A percentile compares a stretch with the other conserved stretches of the same genome.
Evolutionary conservation across 2,329 filamentous ascomycete species (phyloP).

Genomic region (Trichoderma sp.): DNA sequence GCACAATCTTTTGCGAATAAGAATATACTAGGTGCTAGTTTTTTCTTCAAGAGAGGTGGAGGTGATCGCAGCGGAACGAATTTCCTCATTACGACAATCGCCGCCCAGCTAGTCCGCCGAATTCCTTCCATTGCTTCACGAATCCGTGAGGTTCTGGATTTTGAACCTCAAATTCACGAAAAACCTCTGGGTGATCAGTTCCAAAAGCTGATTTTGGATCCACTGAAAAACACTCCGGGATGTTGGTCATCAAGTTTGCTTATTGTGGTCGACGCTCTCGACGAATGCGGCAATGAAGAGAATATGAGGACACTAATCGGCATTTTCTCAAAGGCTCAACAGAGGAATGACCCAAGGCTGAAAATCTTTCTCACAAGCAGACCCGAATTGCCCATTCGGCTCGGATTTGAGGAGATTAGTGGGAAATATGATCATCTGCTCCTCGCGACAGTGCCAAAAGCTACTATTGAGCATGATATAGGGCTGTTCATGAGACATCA

Average conservation of each 20-base stretch:
- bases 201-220: slow-evolving; percentile 41
- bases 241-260: slow-evolving; percentile 13
- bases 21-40: slow-evolving; percentile 37
- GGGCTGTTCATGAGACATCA: not conserved
- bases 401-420: slow-evolving; percentile 37
- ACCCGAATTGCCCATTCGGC: slow-evolving; percentile 41
- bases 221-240: slow-evolving; percentile 28
- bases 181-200: slow-evolving; percentile 42
- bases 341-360: slow-evolving; percentile 27
- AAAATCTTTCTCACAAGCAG: slow-evolving; percentile 46
- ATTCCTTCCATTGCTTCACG: slow-evolving; percentile 32
- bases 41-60: slow-evolving; percentile 49
- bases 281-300: slow-evolving; percentile 32
- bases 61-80: slow-evolving; percentile 38
- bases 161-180: slow-evolving; percentile 31
- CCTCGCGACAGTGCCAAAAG: not conserved
- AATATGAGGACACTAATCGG: slow-evolving; percentile 37
- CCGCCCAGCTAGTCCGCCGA: slow-evolving; percentile 33
- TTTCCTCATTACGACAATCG: slow-evolving; percentile 44
- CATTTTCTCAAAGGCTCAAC: slow-evolving; percentile 11
- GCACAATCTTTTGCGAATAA: slow-evolving; percentile 15
- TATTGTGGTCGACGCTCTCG: slow-evolving; percentile 40
- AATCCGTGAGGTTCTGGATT: slow-evolving; percentile 35
- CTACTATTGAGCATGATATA: slow-evolving; percentile 12
- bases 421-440: slow-evolving; percentile 18